Conservation (phyloP, 768 basidiomycete genomes). For the Podaxis rugospora region DNA sequence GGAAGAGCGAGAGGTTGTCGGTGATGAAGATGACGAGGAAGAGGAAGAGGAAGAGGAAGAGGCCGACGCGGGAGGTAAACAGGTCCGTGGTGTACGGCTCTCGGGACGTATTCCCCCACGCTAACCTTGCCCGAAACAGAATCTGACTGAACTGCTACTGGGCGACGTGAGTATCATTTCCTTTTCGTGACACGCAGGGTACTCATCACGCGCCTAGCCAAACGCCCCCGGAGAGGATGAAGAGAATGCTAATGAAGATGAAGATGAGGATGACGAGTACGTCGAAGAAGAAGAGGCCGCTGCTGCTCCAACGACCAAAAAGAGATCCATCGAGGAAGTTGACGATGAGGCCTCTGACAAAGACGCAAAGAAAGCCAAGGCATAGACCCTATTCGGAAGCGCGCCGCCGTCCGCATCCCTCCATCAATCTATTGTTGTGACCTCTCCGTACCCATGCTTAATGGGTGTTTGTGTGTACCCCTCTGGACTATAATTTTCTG, state of each 20-base stretch:
- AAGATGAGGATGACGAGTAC: slow-evolving; percentile 5
- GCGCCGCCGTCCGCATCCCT: background rate
- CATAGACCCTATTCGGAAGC: slow-evolving; percentile 8
- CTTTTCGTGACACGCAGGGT: background rate
- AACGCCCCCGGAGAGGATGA: background rate
- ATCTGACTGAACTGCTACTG: slow-evolving; percentile 3
- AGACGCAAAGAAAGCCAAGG: slow-evolving; percentile 10
- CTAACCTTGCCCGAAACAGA: background rate
- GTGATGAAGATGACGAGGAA: slow-evolving; percentile 3
- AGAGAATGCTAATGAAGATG: background rate
- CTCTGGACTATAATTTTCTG: background rate
- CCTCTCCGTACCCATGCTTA: background rate
- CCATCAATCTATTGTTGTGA: background rate
- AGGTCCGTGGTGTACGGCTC: background rate
- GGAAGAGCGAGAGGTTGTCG: slow-evolving; percentile 1
- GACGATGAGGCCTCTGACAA: slow-evolving; percentile 7
- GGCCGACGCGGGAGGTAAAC: background rate
- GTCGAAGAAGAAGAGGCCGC: background rate
- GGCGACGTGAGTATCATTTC: background rate
- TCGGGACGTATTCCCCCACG: background rate
- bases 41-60: background rate
- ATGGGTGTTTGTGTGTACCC: slow-evolving; percentile 4
- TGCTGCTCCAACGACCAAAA: background rate
- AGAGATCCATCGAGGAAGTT: slow-evolving; percentile 6
- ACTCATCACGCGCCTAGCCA: slow-evolving; percentile 3